Evolutionary conservation across 257 asterid genomes (phyloP).

Genomic region (Catharanthus roseus): DNA sequence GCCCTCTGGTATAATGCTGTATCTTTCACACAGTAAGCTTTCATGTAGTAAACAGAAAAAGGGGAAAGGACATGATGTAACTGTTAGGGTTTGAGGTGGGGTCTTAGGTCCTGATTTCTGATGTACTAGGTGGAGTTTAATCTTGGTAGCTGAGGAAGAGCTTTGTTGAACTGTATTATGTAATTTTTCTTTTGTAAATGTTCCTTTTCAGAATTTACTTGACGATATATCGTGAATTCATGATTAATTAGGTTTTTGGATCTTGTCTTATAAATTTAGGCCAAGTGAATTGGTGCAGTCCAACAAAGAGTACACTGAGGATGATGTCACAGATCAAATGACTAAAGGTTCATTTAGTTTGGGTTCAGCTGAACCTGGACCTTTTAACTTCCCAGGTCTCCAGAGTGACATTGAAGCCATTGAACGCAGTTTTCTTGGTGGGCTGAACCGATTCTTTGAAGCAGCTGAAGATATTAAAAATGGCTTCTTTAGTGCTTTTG

Average conservation of each 20-base stretch:
- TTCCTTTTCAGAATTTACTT: not conserved
- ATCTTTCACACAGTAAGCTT: not conserved
- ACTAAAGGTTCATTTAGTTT: constrained; percentile 36
- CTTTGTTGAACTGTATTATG: not conserved
- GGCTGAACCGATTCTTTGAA: constrained; percentile 37
- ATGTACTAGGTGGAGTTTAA: not conserved
- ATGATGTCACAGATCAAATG: constrained; percentile 78
- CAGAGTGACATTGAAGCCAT: constrained; percentile 65
- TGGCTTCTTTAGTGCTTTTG: constrained; percentile 50
- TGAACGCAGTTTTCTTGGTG: constrained; percentile 48
- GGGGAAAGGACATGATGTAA: not conserved
- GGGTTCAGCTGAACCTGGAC: constrained; percentile 27
- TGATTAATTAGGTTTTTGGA: not conserved
- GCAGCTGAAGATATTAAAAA: constrained; percentile 58
- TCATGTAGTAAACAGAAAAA: not conserved
- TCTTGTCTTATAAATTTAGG: constrained; percentile 35
- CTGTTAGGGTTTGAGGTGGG: not conserved
- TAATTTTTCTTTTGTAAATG: no score
- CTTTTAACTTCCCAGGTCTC: constrained; percentile 61
- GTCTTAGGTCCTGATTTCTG: not conserved
- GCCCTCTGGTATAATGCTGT: not conserved
- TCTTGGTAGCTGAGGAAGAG: not conserved
- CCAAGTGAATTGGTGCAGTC: constrained; percentile 77
- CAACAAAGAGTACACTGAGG: constrained; percentile 70
- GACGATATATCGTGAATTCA: not conserved